Evolutionary conservation across 495 filamentous ascomycete species (phyloP).

Genomic region (Xylaria grammica): DNA sequence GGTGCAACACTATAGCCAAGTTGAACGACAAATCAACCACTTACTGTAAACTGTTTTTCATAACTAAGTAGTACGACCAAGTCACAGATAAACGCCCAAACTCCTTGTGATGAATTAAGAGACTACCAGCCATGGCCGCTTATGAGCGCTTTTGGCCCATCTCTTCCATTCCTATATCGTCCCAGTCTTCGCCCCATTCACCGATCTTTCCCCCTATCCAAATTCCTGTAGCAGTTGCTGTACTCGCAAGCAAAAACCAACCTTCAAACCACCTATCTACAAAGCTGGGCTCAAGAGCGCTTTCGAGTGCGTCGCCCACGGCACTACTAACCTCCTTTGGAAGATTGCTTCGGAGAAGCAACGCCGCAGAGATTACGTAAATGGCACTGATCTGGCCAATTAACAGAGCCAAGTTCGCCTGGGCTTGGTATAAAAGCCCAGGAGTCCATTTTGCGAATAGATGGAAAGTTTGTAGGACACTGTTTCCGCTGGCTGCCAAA

Average conservation of each 20-base stretch:
- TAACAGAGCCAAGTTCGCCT: slow-evolving; percentile 73
- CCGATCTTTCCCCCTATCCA: slow-evolving; percentile 68
- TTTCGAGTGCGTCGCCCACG: slow-evolving; percentile 72
- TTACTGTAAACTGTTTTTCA: no score
- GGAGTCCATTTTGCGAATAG: slow-evolving; percentile 75
- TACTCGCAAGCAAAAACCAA: slow-evolving; percentile 72
- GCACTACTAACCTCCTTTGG: slow-evolving; percentile 72
- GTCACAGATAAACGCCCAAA: slow-evolving; percentile 23
- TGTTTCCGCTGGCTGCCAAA: slow-evolving; percentile 74
- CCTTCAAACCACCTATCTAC: slow-evolving; percentile 89
- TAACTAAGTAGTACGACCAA: slow-evolving; percentile 3
- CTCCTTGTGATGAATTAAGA: slow-evolving; percentile 21
- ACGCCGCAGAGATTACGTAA: slow-evolving; percentile 76
- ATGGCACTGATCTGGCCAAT: slow-evolving; percentile 77
- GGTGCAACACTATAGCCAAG: no score
- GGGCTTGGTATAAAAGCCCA: slow-evolving; percentile 61
- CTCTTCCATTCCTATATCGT: slow-evolving; percentile 69
- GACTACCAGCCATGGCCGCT: slow-evolving; percentile 16
- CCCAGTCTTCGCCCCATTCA: slow-evolving; percentile 62
- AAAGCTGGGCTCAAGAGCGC: slow-evolving; percentile 69
- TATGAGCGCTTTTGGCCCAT: slow-evolving; percentile 67
- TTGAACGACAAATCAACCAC: no score
- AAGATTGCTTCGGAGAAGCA: slow-evolving; percentile 74
- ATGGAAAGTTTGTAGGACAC: slow-evolving; percentile 75
- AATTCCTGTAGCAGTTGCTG: slow-evolving; percentile 66